A percentile compares a stretch with the other conserved stretches of the same genome.
Evolutionary conservation across 352 stramenopile genomes (phyloP).

Genomic region (Phytophthora macrochlamydospora): DNA sequence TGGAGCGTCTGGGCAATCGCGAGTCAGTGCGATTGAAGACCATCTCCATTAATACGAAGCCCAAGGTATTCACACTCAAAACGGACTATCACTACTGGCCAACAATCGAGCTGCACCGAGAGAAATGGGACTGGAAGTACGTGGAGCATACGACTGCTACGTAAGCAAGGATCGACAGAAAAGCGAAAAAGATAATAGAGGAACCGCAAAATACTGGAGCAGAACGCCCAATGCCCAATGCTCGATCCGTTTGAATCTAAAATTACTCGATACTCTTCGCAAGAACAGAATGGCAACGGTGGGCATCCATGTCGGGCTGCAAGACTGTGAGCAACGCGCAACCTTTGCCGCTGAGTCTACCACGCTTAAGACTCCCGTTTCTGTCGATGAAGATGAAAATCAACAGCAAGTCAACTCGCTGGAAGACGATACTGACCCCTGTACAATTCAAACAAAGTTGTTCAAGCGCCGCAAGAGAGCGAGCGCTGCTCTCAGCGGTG

Average conservation of each 20-base stretch:
- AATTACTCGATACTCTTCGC: too few relatives aligned
- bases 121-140: conserved; percentile 77
- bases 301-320: conserved; percentile 12
- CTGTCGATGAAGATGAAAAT: not conserved
- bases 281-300: conserved; percentile 14
- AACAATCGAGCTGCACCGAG: conserved; percentile 79
- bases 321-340: too few relatives aligned
- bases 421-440: conserved; percentile 11
- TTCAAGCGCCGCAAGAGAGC: conserved; percentile 30
- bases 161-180: not conserved
- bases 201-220: too few relatives aligned
- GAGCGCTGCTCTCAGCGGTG: conserved; percentile 7
- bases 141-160: conserved; percentile 30
- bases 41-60: conserved; percentile 90
- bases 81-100: conserved; percentile 93
- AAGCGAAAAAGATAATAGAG: too few relatives aligned
- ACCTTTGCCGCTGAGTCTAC: not conserved
- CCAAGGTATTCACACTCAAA: conserved; percentile 91
- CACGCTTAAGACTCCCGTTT: not conserved
- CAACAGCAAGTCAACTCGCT: not conserved
- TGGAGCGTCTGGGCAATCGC: conserved; percentile 80
- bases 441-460: conserved; percentile 22
- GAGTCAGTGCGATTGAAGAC: conserved; percentile 90
- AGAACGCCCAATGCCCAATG: too few relatives aligned
- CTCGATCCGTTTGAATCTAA: too few relatives aligned